Conservation (phyloP, 352 stramenopile genomes). For the Globisporangium takayamanum region DNA sequence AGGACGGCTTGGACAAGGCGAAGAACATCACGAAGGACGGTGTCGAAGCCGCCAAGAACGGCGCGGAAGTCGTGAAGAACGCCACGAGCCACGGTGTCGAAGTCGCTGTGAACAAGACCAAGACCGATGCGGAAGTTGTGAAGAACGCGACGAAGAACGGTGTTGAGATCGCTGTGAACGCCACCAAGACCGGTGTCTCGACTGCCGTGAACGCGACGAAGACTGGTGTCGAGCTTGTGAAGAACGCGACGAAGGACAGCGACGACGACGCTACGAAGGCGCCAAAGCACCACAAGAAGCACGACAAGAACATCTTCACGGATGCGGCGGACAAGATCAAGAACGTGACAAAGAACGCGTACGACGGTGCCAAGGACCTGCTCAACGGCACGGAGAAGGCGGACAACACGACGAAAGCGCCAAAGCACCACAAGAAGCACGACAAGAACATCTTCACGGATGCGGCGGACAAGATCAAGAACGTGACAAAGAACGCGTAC, state of each 20-base stretch:
- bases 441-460: constrained; percentile 13
- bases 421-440: constrained; percentile 1
- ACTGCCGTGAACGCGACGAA: constrained; percentile 2
- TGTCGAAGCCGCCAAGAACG: not conserved
- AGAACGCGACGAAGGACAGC: not conserved
- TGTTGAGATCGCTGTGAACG: not conserved
- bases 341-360: constrained; percentile 3
- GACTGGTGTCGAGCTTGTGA: not conserved
- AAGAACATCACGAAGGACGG: not conserved
- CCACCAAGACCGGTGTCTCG: not conserved
- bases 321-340: constrained; percentile 2
- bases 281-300: not conserved
- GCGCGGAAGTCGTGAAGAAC: constrained; percentile 1
- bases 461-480: constrained; percentile 2
- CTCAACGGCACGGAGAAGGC: constrained; percentile 2
- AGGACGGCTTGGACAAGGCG: not conserved
- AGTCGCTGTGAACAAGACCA: constrained; percentile 1
- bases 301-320: constrained; percentile 12
- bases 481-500: constrained; percentile 1
- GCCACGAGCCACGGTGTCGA: not conserved
- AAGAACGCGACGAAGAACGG: constrained; percentile 5
- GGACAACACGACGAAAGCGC: not conserved
- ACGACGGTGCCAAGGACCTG: not conserved
- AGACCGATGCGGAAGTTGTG: not conserved
- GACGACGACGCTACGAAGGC: not conserved